These are phyloP conservation scores for Flaveria linearis DNA, from an alignment of 129 eudicot genomes.

Conservation along the genomic window DNA sequence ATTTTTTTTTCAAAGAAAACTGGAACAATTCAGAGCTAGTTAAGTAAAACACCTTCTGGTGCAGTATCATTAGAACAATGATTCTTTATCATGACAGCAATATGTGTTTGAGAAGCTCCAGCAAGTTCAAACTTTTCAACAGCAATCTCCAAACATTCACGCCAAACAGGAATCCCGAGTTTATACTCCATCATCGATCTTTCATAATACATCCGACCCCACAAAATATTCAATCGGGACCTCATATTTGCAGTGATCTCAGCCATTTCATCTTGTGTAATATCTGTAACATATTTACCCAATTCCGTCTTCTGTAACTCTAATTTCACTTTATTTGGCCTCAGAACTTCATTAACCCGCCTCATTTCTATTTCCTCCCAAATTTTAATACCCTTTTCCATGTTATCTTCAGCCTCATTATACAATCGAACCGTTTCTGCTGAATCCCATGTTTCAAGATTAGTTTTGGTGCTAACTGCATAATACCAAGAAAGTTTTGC, in stretches of 20 bases:
- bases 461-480: conserved; percentile 52
- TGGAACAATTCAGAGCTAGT: conserved; percentile 18
- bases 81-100: conserved; percentile 92
- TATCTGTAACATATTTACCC: conserved; percentile 39
- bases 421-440: conserved; percentile 55
- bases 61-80: conserved; percentile 78
- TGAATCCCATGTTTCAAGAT: conserved; percentile 70
- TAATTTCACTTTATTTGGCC: conserved; percentile 36
- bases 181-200: conserved; percentile 91
- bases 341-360: conserved; percentile 37
- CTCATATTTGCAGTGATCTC: conserved; percentile 62
- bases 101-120: conserved; percentile 80
- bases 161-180: conserved; percentile 73
- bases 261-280: conserved; percentile 57
- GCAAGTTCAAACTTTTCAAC: conserved; percentile 88
- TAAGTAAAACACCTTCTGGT: conserved; percentile 53
- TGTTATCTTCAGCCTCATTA: conserved; percentile 80
- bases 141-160: conserved; percentile 80
- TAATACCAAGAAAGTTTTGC: conserved; percentile 92
- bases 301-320: conserved; percentile 46
- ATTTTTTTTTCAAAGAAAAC: neutral
- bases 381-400: conserved; percentile 80
- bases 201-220: conserved; percentile 93
- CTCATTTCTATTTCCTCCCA: conserved; percentile 60
- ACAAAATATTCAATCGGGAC: conserved; percentile 66